Conservation (phyloP, 306 rosid genomes). For the Inga oerstediana region DNA sequence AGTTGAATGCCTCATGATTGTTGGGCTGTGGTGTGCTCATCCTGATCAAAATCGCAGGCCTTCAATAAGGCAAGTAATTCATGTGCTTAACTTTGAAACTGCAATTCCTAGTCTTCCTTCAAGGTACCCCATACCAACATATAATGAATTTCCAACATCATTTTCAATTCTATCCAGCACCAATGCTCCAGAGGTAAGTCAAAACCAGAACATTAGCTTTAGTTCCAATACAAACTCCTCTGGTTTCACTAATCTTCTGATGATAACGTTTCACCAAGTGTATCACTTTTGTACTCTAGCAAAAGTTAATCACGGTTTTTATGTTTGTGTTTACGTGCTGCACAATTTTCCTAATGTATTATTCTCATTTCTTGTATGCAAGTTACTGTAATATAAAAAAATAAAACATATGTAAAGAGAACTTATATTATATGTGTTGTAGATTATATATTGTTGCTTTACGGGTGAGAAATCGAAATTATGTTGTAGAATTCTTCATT, state of each 20-base stretch:
- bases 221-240: conserved; percentile 21
- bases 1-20: not conserved
- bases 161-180: not conserved
- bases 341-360: too few relatives aligned
- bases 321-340: too few relatives aligned
- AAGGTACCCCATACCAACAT: not conserved
- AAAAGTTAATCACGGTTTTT: too few relatives aligned
- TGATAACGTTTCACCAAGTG: too few relatives aligned
- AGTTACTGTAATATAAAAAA: too few relatives aligned
- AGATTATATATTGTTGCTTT: too few relatives aligned
- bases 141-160: not conserved
- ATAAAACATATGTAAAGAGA: too few relatives aligned
- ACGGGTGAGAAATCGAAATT: not conserved
- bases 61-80: not conserved
- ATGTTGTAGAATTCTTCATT: not conserved
- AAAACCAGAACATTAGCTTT: not conserved
- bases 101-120: not conserved
- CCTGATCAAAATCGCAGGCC: not conserved
- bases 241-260: not conserved
- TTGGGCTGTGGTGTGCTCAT: not conserved
- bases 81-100: conserved; percentile 3
- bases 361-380: too few relatives aligned
- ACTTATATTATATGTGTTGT: too few relatives aligned
- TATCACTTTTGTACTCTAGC: too few relatives aligned
- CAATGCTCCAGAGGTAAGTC: not conserved